Base-by-base conservation (phyloP, 2,329 filamentous ascomycete species). In the Colletotrichum sp. region DNA sequence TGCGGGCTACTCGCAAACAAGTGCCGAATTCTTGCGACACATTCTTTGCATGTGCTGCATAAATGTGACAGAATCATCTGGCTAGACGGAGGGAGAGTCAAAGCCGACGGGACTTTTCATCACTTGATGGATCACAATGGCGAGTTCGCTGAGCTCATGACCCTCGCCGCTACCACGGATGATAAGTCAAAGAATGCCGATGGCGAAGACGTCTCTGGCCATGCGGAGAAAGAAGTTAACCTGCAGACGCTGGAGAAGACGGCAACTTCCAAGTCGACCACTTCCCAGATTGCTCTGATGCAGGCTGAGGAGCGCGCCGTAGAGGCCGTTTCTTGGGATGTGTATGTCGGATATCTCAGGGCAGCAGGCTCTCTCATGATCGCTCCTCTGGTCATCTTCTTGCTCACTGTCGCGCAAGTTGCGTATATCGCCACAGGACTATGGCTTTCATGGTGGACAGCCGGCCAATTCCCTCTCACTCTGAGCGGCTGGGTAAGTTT, bases 381-480 rank as follows among this genome's bases (percentile, higher is more conserved):
- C 76, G 93, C 92, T 2, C 90, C 94, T 0, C 83, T 96, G 5
- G 83, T 95, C 6, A 36, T 91, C 4, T 71, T 92, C 29, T 84
- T 95, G 4, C 88, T 98, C 13, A 83, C 95, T 7, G 81, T 95
- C 15, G 92, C 95, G 22, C 55, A 59, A 59, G 71, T 94, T 98
- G 78, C 89, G 92, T 78, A 98, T 95, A n/a, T 96, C 93, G 80
- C 29, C 6, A 62, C 59, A 1, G 29, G 59, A 5, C 86, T 99
- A 70, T 99, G 96, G 96, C 90, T 98, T 1, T 96, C 95, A 0
- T 98, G 93, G 86, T 99, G 96, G 96, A 97, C 95, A 1, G 95
- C 94, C 1, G 85, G 93, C 3, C 85, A 89, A 30, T 98, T 93
- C 89, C 77, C 82, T 22, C 44, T 52, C 44, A 25, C 44, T 13